Evolutionary conservation across 345 rosid species (phyloP).

Genomic region (Barbarea vulgaris): DNA sequence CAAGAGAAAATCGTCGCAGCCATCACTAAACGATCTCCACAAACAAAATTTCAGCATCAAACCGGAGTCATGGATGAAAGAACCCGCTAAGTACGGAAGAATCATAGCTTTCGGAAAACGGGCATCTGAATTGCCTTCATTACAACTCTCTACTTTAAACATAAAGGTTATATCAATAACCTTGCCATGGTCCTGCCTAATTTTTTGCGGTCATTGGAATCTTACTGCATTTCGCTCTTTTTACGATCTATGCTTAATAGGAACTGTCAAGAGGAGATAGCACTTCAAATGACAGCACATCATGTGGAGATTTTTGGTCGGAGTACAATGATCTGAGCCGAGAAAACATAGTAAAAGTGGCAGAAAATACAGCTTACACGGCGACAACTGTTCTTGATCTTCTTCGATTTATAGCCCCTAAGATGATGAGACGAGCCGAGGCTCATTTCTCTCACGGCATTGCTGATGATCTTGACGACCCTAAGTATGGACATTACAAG

Average conservation of each 20-base stretch:
- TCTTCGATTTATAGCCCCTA: constrained; percentile 64
- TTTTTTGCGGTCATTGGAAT: neutral
- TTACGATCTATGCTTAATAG: neutral
- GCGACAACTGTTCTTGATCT: constrained; percentile 51
- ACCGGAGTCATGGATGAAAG: constrained; percentile 42
- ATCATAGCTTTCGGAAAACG: constrained; percentile 64
- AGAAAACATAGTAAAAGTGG: constrained; percentile 48
- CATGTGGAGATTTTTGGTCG: constrained; percentile 59
- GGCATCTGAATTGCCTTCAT: constrained; percentile 52
- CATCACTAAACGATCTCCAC: constrained; percentile 22
- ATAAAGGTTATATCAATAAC: neutral
- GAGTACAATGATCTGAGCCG: constrained; percentile 64
- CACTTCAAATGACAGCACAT: constrained; percentile 16
- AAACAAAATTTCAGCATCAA: constrained; percentile 40
- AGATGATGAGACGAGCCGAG: constrained; percentile 64
- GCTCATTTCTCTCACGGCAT: constrained; percentile 79
- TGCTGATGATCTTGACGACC: constrained; percentile 68
- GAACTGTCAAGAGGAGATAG: constrained; percentile 1
- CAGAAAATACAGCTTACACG: constrained; percentile 62
- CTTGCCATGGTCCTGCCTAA: neutral
- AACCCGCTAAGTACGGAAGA: constrained; percentile 59
- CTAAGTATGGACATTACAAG: constrained; percentile 59
- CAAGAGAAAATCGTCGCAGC: constrained; percentile 41
- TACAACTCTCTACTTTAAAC: constrained; percentile 37
- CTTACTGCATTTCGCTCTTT: neutral